Evolutionary conservation across 331 rosid genomes (phyloP).

Genomic region (Pyracantha coccinea): DNA sequence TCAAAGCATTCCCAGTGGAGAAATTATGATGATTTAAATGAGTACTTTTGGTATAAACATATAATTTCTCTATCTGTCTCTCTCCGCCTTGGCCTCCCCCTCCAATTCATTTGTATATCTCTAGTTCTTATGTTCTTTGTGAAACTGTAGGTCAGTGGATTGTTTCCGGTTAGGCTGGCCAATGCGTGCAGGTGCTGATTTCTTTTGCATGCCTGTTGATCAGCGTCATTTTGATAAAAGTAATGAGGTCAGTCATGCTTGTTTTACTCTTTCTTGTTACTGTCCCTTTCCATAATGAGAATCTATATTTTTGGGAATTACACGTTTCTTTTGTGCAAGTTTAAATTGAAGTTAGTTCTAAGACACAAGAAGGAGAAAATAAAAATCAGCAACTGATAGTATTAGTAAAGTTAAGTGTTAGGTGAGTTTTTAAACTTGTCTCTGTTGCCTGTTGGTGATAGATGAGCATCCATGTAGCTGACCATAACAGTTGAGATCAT

Average conservation of each 20-base stretch:
- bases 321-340: background rate
- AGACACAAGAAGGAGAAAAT: background rate
- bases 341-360: background rate
- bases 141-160: constrained; percentile 79
- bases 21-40: constrained; percentile 93
- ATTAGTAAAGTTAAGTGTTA: background rate
- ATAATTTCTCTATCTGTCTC: background rate
- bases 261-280: background rate
- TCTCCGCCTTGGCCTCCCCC: background rate
- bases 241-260: constrained; percentile 42
- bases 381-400: background rate
- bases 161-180: constrained; percentile 99
- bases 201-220: constrained; percentile 45
- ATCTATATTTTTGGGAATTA: background rate
- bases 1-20: constrained; percentile 99
- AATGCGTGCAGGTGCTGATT: constrained; percentile 95
- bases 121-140: constrained; percentile 14
- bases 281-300: background rate
- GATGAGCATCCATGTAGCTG: background rate
- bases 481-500: background rate
- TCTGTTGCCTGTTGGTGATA: background rate
- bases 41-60: constrained; percentile 76
- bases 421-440: background rate
- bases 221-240: constrained; percentile 28
- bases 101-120: background rate